Base-by-base conservation (phyloP, 2,329 filamentous ascomycete genomes). In the Fusarium sp. region DNA sequence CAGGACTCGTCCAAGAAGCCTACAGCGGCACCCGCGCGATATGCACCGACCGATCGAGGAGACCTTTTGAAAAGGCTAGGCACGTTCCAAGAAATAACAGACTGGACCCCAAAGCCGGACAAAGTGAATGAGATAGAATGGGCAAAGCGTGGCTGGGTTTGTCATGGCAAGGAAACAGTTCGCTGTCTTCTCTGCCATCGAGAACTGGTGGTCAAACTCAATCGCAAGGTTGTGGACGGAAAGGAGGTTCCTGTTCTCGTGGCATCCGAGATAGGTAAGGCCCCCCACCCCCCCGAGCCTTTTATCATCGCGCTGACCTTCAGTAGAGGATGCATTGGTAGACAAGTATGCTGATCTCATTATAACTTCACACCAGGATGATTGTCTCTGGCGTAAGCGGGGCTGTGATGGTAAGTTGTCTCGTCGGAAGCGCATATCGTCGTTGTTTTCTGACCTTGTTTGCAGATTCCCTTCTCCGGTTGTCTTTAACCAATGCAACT, bases 121-220 rank as follows among this genome's bases (percentile, higher is more conserved):
- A 87, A 87, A 39, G 91, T 98, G 76, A 94, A 91, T 79, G 96
- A 98, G 83, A 91, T 98, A 13, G 93, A 95, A 81, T 99, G 96
- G 96, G 95, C 95, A 2, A 98, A 96, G 85, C 87, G 93, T 66
- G 96, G 96, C 2, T 99, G 96, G 96, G 87, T 92, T 8, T 98
- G 96, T 78, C 90, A 93, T 51, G 92, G 92, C 76, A 91, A 91
- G 73, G 95, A 97, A 82, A 93, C 93, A 8, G 94, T 98, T 22
- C 90, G 91, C 24, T 99, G 96, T 81, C 91, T 93, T 45, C 90
- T 95, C 6, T 99, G 96, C 79, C 92, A 92, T 79, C 92, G 93
- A 77, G 93, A 97, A 77, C 87, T 98, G 45, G 89, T 96, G 9
- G 93, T 98, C 59, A 94, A 93, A 83, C 85, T 97, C 39, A 91